phyloP scores from a whole-genome alignment of 2,329 filamentous ascomycete genomes.

The Keithomyces neogunnii region DNA sequence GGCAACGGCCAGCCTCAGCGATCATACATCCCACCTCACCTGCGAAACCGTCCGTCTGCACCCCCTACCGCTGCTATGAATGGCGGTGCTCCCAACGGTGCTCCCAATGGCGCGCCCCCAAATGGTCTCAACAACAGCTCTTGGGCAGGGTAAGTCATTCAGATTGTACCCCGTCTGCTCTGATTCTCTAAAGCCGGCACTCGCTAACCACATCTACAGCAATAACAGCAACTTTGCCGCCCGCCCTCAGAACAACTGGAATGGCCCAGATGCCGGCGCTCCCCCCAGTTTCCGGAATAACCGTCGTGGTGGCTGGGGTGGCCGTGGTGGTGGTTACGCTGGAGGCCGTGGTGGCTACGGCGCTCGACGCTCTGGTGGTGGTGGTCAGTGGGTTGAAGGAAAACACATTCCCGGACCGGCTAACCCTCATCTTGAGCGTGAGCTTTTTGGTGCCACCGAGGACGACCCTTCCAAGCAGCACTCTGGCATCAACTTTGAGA shows the following conservation, averaged over 20 bases:
- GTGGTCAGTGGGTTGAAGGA: slow-evolving; percentile 93
- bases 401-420: slow-evolving; percentile 88
- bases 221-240: slow-evolving; percentile 6
- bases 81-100: slow-evolving; percentile 14
- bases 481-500: slow-evolving; percentile 99
- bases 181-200: not conserved
- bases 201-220: slow-evolving; percentile 1
- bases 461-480: slow-evolving; percentile 94
- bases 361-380: slow-evolving; percentile 80
- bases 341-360: slow-evolving; percentile 38
- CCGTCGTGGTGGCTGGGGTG: slow-evolving; percentile 24
- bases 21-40: slow-evolving; percentile 81
- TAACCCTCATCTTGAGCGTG: slow-evolving; percentile 86
- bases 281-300: slow-evolving; percentile 15
- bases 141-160: slow-evolving; percentile 41
- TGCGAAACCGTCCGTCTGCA: slow-evolving; percentile 47
- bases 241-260: slow-evolving; percentile 24
- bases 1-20: slow-evolving; percentile 37
- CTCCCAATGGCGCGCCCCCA: slow-evolving; percentile 12
- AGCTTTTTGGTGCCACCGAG: slow-evolving; percentile 77
- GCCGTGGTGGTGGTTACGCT: slow-evolving; percentile 24
- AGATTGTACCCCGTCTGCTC: not conserved
- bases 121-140: slow-evolving; percentile 38
- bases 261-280: slow-evolving; percentile 12
- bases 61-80: slow-evolving; percentile 13